Evolutionary conservation across 2,329 filamentous ascomycete genomes (phyloP).

Genomic region (Aureobasidium sp.): DNA sequence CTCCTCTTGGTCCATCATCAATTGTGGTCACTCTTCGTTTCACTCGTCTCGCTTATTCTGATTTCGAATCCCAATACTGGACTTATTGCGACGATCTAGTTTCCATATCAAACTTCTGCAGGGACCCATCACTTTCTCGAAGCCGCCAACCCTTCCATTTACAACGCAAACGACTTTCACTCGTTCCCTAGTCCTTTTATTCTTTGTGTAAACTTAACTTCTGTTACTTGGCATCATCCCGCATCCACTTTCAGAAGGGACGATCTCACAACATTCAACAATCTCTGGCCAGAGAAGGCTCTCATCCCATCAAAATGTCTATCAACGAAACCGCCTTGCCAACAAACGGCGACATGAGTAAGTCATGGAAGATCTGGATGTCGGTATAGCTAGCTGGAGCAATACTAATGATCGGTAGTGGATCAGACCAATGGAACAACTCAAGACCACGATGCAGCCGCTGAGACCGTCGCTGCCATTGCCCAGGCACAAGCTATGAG

Average conservation of each 20-base stretch:
- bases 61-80: background rate
- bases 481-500: conserved; percentile 36
- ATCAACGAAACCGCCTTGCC: background rate
- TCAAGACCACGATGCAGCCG: conserved; percentile 29
- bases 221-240: too few species aligned
- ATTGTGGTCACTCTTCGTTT: background rate
- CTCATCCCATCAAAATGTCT: background rate
- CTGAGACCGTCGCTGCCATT: conserved; percentile 32
- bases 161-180: conserved; percentile 2
- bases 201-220: background rate
- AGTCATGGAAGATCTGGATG: background rate
- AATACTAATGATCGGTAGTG: background rate
- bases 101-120: background rate
- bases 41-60: background rate
- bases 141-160: background rate
- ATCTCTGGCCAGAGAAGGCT: background rate
- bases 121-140: conserved; percentile 1
- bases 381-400: background rate
- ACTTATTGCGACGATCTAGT: background rate
- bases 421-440: conserved; percentile 18
- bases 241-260: background rate
- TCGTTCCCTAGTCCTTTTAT: background rate
- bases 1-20: background rate
- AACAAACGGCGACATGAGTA: background rate
- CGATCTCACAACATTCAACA: background rate